These are phyloP conservation scores for Hemerocallis citrina DNA, from an alignment of 106 monocot genomes.

Conservation along the genomic window DNA sequence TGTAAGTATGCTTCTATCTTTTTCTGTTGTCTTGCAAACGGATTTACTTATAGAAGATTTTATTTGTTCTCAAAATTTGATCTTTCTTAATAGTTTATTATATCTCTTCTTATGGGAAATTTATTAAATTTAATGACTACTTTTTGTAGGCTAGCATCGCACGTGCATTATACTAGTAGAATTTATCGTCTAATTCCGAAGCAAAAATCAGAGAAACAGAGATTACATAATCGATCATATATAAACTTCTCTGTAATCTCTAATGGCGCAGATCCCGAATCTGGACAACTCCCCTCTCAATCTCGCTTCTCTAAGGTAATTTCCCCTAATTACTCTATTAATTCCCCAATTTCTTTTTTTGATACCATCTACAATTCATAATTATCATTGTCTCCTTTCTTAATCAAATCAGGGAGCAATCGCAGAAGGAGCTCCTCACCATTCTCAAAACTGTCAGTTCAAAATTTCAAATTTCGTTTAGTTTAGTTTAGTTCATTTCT, in stretches of 20 bases:
- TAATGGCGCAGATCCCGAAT: slow-evolving; percentile 97
- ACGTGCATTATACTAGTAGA: too few relatives aligned
- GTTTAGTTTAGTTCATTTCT: not conserved
- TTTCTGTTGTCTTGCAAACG: too few relatives aligned
- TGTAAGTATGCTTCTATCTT: too few relatives aligned
- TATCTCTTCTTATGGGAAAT: too few relatives aligned
- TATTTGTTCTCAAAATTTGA: too few relatives aligned
- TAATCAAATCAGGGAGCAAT: slow-evolving; percentile 56
- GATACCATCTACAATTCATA: not conserved
- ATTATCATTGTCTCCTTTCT: not conserved
- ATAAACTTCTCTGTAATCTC: not conserved
- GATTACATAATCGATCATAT: too few relatives aligned
- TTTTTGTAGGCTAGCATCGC: too few relatives aligned
- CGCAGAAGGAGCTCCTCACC: slow-evolving; percentile 88
- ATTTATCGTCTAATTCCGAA: too few relatives aligned
- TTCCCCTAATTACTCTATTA: not conserved
- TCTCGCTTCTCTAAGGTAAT: slow-evolving; percentile 65
- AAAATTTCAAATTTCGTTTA: not conserved
- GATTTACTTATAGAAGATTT: too few relatives aligned
- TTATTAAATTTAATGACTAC: too few relatives aligned
- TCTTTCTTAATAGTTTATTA: too few relatives aligned
- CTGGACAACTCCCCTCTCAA: slow-evolving; percentile 84
- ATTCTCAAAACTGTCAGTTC: slow-evolving; percentile 62
- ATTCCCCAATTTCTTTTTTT: not conserved
- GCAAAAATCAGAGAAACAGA: too few relatives aligned